These are phyloP conservation scores for Cryphonectria nitschkei DNA, from an alignment of 2,329 filamentous ascomycete genomes.

Conservation along the genomic window DNA sequence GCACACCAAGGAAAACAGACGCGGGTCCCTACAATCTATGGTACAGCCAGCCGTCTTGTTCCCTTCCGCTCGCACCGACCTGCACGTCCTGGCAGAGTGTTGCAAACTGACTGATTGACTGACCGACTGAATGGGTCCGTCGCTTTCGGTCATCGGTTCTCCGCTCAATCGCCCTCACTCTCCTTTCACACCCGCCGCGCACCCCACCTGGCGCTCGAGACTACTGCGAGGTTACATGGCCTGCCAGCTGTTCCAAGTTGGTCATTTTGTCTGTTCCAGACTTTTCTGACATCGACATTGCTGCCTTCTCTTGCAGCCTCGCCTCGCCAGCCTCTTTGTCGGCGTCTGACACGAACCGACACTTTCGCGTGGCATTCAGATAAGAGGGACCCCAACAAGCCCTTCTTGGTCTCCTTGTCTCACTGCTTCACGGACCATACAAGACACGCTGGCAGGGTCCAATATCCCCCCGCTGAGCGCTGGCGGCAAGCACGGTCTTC, in stretches of 20 bases:
- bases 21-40: neutral
- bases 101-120: neutral
- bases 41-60: neutral
- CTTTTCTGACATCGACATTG: neutral
- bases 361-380: neutral
- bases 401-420: neutral
- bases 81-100: neutral
- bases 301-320: neutral
- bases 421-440: neutral
- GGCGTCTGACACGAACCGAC: neutral
- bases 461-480: neutral
- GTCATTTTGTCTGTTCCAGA: constrained; percentile 7
- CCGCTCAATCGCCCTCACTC: neutral
- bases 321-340: neutral
- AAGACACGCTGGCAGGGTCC: neutral
- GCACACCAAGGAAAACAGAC: neutral
- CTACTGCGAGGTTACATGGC: constrained; percentile 15
- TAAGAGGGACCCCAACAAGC: neutral
- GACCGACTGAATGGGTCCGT: neutral
- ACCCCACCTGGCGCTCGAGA: constrained; percentile 12
- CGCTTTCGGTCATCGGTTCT: neutral
- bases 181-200: constrained; percentile 8
- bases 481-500: neutral
- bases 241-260: constrained; percentile 15
- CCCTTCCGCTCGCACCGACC: neutral